Evolutionary conservation across 345 rosid genomes (phyloP).

Genomic region (Ailanthus altissimus): DNA sequence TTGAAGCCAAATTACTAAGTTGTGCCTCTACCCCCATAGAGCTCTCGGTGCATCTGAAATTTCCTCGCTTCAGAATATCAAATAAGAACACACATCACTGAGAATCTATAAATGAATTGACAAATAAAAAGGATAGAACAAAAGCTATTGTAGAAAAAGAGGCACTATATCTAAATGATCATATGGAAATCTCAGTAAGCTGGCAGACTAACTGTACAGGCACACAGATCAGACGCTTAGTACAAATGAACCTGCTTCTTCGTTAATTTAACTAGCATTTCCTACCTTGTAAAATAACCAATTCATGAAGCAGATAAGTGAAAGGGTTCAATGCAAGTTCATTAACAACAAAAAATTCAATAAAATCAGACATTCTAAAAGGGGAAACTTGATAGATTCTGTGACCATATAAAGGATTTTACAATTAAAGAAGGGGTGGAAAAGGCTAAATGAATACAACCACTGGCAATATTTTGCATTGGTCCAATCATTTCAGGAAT

Average conservation of each 20-base stretch:
- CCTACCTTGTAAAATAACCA: background rate
- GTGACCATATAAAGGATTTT: background rate
- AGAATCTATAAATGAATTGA: slow-evolving; percentile 28
- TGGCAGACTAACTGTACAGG: background rate
- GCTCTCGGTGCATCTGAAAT: slow-evolving; percentile 85
- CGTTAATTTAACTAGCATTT: background rate
- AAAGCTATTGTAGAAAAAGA: slow-evolving; percentile 4
- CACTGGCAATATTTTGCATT: background rate
- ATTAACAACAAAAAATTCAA: background rate
- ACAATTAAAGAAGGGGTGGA: background rate
- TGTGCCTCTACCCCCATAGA: slow-evolving; percentile 95
- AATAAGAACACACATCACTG: slow-evolving; percentile 30
- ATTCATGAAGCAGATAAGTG: background rate
- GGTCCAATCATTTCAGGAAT: background rate
- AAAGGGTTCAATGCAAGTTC: background rate
- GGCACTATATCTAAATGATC: background rate
- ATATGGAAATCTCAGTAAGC: background rate
- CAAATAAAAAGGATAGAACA: slow-evolving; percentile 20
- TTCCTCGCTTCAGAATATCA: slow-evolving; percentile 69
- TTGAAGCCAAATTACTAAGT: slow-evolving; percentile 76
- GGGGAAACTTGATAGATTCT: background rate
- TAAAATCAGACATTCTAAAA: background rate
- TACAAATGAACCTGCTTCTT: background rate
- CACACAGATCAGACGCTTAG: background rate
- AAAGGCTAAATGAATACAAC: background rate